These are phyloP conservation scores for Sarcodon aspratus DNA, from an alignment of 768 basidiomycete species.

Conservation along the genomic window DNA sequence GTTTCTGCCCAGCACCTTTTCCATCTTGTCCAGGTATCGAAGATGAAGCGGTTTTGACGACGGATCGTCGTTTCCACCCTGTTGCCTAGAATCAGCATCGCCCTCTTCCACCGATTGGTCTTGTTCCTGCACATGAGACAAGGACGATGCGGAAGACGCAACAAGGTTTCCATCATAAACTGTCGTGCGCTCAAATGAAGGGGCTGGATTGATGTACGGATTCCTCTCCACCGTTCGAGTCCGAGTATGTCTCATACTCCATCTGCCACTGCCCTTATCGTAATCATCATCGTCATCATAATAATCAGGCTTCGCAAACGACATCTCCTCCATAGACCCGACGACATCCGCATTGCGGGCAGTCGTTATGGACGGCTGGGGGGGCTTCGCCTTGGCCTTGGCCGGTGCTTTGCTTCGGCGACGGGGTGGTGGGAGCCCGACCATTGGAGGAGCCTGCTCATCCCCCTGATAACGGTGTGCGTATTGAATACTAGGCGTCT, in stretches of 20 bases:
- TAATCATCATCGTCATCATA: not conserved
- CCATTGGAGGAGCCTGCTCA: constrained; percentile 1
- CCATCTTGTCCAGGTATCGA: too few relatives aligned
- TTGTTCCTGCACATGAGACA: too few relatives aligned
- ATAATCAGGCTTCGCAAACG: not conserved
- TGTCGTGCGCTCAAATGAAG: constrained; percentile 5
- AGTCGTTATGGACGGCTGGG: not conserved
- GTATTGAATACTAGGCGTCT: not conserved
- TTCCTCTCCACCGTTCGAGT: constrained; percentile 8
- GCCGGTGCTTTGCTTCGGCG: constrained; percentile 1
- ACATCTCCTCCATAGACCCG: not conserved
- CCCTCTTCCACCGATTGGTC: too few relatives aligned
- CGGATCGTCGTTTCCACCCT: too few relatives aligned
- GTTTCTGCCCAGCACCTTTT: too few relatives aligned
- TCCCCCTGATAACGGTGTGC: not conserved
- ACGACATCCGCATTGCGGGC: not conserved
- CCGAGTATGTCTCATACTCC: not conserved
- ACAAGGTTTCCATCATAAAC: too few relatives aligned
- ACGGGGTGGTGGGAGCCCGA: constrained; percentile 3
- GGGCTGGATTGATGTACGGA: constrained; percentile 26
- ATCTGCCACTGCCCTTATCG: not conserved
- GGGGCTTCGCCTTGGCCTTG: constrained; percentile 3
- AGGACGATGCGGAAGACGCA: too few relatives aligned
- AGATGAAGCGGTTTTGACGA: too few relatives aligned
- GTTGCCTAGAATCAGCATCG: too few relatives aligned